Base-by-base conservation (phyloP, 2,329 filamentous ascomycete genomes). In the Claviceps africana region DNA sequence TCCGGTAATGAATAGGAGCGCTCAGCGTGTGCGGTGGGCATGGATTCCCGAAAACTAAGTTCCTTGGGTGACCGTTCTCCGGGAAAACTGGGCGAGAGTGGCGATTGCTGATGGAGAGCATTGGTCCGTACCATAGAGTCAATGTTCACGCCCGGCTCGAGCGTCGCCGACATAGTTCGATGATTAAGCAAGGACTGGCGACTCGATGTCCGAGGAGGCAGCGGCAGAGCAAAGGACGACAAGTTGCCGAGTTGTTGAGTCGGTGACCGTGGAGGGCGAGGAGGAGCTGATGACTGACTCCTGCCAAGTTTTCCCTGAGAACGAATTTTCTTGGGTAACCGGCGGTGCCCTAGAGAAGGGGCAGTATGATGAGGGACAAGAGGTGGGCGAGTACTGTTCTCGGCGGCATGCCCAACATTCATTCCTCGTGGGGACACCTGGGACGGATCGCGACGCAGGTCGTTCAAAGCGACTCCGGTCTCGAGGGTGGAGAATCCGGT, bases 141-240 rank as follows among this genome's bases (percentile, higher is more conserved):
- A 33, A 76, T 71, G 46, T 69, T 56, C 10, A 60, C 59, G 2
- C 64, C 59, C 31, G 58, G 64, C 21, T 62, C 60, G 11, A 68
- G 55, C 1, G 67, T 61, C 50, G 74, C 72, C 43, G 47, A 35
- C 2, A 67, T 64, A 11, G 70, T 68, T 45, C 72, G 73, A 33
- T 70, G 68, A n/a, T 66, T 66, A 9, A 72, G 31, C 31, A 33
- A 13, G 40, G 40, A 76, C 15, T 71, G 65, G 13, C 78, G 74
- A 57, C 79, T 82, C 0, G 79, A 81, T 22, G 73, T 65, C 22
- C 79, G 73, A 3, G 75, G 73, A 5, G 77, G 78, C 3, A 73
- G 70, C 13, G 72, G 62, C 3, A 75, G 70, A 2, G 72, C 68
- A 17, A 60, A 62, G 59, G 50, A 65, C 56, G 55, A 65, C 11